Evolutionary conservation across 768 basidiomycete genomes (phyloP).

Genomic region (Leccinum fibrillosum): DNA sequence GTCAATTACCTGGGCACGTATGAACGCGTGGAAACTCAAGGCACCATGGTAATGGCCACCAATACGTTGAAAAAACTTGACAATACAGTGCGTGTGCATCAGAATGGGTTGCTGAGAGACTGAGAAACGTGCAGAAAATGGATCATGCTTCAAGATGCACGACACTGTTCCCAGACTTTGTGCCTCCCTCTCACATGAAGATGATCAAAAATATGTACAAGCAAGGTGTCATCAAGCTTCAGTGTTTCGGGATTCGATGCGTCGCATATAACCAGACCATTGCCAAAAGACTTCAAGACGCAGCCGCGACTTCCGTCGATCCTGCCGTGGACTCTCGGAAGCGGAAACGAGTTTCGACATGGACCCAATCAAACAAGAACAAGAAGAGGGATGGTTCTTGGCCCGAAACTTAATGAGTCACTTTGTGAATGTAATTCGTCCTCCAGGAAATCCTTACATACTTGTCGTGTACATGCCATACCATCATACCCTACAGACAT

Average conservation of each 20-base stretch:
- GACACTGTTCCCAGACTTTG: constrained; percentile 18
- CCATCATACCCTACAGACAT: neutral
- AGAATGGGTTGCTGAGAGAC: neutral
- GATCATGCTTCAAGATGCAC: constrained; percentile 14
- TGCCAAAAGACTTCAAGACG: constrained; percentile 10
- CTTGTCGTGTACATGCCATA: neutral
- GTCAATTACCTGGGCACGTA: constrained; percentile 27
- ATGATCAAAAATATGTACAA: constrained; percentile 29
- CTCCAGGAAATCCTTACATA: constrained; percentile 9
- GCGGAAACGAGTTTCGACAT: constrained; percentile 9
- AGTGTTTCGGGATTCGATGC: constrained; percentile 25
- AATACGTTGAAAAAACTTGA: constrained; percentile 11
- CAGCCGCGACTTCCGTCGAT: neutral
- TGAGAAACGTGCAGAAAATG: constrained; percentile 17
- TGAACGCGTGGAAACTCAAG: constrained; percentile 16
- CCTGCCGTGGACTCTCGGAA: constrained; percentile 2
- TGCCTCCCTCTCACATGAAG: constrained; percentile 21
- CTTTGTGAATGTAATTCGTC: neutral
- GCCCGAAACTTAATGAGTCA: too few relatives aligned
- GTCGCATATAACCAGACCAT: constrained; percentile 17
- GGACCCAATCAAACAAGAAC: neutral
- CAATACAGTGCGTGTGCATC: constrained; percentile 4
- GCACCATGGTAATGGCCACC: constrained; percentile 12
- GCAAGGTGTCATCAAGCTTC: constrained; percentile 26
- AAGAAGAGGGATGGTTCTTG: constrained; percentile 11